These are phyloP conservation scores for Harringtonia lauricola DNA, from an alignment of 2,329 filamentous ascomycete genomes.

Conservation along the genomic window DNA sequence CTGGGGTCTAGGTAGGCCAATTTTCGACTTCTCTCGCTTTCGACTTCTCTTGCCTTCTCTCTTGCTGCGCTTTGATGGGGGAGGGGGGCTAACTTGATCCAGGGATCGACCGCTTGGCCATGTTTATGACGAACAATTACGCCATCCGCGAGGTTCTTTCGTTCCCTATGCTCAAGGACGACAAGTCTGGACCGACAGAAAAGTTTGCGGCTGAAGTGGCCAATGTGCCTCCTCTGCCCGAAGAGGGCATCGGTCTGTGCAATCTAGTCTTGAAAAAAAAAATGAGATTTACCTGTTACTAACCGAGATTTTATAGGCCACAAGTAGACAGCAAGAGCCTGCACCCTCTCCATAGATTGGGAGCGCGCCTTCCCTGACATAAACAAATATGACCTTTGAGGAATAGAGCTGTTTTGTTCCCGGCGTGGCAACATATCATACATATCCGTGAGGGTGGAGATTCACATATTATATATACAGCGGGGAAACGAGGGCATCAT, in stretches of 20 bases:
- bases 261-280: background rate
- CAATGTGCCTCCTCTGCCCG: slow-evolving; percentile 20
- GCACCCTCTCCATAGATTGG: background rate
- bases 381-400: background rate
- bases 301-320: slow-evolving; percentile 4
- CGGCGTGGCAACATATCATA: background rate
- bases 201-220: slow-evolving; percentile 28
- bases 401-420: background rate
- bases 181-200: slow-evolving; percentile 39
- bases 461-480: background rate
- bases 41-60: background rate
- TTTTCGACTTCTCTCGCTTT: background rate
- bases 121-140: slow-evolving; percentile 76
- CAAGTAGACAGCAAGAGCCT: slow-evolving; percentile 8
- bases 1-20: slow-evolving; percentile 66
- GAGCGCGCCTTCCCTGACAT: background rate
- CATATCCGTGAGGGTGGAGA: background rate
- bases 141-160: slow-evolving; percentile 91
- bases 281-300: background rate
- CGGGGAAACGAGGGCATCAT: background rate
- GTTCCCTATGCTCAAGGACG: slow-evolving; percentile 97
- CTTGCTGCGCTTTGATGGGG: background rate
- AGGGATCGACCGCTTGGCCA: slow-evolving; percentile 63
- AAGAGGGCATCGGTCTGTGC: slow-evolving; percentile 21
- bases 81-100: background rate